Base-by-base conservation (phyloP, 2,329 filamentous ascomycete genomes). In the Fusarium irregulare region DNA sequence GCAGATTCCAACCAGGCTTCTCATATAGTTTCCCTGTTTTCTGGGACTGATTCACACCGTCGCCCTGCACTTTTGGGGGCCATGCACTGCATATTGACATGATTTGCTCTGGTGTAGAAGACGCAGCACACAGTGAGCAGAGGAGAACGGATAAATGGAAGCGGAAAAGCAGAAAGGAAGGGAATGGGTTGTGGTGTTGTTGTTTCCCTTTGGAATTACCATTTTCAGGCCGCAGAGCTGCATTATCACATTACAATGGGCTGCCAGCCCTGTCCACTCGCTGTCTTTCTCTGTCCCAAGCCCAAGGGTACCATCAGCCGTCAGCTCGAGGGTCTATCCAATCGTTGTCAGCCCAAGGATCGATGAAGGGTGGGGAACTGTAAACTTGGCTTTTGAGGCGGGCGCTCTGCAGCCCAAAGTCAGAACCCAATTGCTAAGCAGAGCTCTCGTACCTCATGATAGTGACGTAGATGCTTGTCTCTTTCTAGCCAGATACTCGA, bases 341-440 rank as follows among this genome's bases (percentile, higher is more conserved):
- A 46, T 37, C 27, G 30, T 40, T 18, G 14, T 53, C 48, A 23
- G 10, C 40, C 28, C 45, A 56, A 30, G 45, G 48, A 62, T 49
- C 50, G 16, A 28, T 30, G 32, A 48, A 30, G 32, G 53, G 53
- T 59, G 62, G 63, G 47, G 61, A 54, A 66, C 20, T 48, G 30
- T 21, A 48, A 55, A 47, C 61, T 62, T 66, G 61, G 66, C 66
- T 70, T 53, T 51, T 49, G 50, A 56, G 61, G 44, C 53, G 66
- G 66, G 66, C 62, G 66, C 56, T 67, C 53, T 44, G 55, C 55
- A 66, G 55, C 57, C 53, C 60, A 65, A 50, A 59, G 67, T 70
- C 67, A 70, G 67, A 70, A 70, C 67, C 67, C 67, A 71, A 71
- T 71, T 66, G 49, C 45, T 25, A 40, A 41, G n/a, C 57, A 28